Evolutionary conservation across 169 alveolate species (phyloP).

Genomic region (Eimeria tenella): DNA sequence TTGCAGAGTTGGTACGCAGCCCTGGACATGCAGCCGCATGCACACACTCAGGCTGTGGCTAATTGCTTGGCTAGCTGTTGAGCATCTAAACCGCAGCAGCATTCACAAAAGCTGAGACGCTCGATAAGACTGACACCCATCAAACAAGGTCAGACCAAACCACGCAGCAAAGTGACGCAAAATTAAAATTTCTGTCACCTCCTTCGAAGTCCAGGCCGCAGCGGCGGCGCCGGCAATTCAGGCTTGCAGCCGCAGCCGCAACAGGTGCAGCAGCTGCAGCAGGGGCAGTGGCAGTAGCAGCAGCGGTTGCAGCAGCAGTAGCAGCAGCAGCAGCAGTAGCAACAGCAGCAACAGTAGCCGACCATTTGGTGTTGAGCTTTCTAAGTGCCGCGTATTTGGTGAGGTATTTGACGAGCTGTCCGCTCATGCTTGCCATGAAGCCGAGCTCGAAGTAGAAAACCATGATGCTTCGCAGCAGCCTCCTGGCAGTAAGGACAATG

Average conservation of each 20-base stretch:
- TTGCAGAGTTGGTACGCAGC: slow-evolving; percentile 62
- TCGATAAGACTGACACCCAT: not conserved
- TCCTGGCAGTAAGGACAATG: slow-evolving; percentile 44
- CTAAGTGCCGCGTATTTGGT: slow-evolving; percentile 60
- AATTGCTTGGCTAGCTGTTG: no score
- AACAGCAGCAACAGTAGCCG: not conserved
- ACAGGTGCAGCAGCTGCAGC: not conserved
- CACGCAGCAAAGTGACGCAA: not conserved
- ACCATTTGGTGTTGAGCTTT: slow-evolving; percentile 70
- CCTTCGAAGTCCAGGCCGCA: no score
- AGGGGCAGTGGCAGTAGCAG: not conserved
- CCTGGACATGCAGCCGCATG: not conserved
- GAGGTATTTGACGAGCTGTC: slow-evolving; percentile 65
- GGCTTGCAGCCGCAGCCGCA: not conserved
- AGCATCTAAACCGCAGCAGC: not conserved
- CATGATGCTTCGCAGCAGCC: slow-evolving; percentile 47
- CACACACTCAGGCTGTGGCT: no score
- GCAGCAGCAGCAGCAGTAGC: not conserved
- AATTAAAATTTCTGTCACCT: no score
- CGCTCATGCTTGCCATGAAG: slow-evolving; percentile 70
- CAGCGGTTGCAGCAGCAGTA: slow-evolving; percentile 2
- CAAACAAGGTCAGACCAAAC: not conserved
- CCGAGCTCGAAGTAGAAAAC: slow-evolving; percentile 75
- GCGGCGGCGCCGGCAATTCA: no score
- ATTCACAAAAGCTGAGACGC: not conserved